These are phyloP conservation scores for Salix brachista DNA, from an alignment of 345 rosid genomes.

Conservation along the genomic window DNA sequence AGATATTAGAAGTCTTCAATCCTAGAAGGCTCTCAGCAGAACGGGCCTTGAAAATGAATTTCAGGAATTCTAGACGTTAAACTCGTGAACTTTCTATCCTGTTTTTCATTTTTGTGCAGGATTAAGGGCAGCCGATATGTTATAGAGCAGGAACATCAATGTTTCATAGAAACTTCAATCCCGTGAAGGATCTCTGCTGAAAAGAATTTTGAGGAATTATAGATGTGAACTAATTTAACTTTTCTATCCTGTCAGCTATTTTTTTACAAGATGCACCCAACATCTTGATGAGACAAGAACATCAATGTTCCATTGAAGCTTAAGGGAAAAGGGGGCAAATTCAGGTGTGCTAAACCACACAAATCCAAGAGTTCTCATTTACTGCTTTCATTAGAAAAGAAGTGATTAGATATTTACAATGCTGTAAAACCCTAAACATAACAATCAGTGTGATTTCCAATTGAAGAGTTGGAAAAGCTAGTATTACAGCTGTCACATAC, in stretches of 20 bases:
- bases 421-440: background rate
- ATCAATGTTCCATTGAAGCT: background rate
- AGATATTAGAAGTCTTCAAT: background rate
- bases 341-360: background rate
- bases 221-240: background rate
- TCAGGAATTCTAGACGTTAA: background rate
- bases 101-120: background rate
- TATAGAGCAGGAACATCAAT: background rate
- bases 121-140: background rate
- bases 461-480: background rate
- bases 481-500: background rate
- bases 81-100: background rate
- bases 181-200: background rate
- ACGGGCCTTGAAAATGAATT: background rate
- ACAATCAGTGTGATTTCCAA: background rate
- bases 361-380: background rate
- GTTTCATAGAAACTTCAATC: background rate
- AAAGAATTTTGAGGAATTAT: background rate
- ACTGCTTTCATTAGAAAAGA: background rate
- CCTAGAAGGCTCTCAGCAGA: background rate
- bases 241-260: background rate
- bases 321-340: background rate
- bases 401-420: background rate
- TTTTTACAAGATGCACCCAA: background rate
- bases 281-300: background rate